Percentiles rank a stretch among this genome's conserved stretches.
These are phyloP conservation scores for Solanum stenotomum DNA, from an alignment of 257 asterid species.

Conservation along the genomic window DNA sequence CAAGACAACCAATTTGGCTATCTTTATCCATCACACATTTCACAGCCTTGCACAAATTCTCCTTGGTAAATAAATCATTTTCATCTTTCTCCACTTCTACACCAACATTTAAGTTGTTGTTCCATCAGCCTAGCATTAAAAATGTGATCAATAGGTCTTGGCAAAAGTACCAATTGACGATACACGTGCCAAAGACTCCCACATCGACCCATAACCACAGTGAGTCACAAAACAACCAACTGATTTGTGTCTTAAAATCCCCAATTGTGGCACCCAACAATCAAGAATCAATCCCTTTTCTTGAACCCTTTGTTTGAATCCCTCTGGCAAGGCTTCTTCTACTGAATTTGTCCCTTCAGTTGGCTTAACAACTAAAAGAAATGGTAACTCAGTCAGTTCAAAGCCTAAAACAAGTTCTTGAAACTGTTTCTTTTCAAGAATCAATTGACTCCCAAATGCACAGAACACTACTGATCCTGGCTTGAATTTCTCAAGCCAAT, in stretches of 20 bases:
- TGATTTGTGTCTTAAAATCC: neutral
- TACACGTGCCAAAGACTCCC: conserved; percentile 5
- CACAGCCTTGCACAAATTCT: conserved; percentile 18
- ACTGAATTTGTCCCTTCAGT: no score
- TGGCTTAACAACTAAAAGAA: no score
- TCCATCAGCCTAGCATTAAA: conserved; percentile 8
- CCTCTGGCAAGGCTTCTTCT: no score
- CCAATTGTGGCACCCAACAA: conserved; percentile 3
- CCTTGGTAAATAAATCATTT: conserved; percentile 26
- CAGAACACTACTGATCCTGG: conserved; percentile 2
- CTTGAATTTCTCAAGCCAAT: conserved; percentile 3
- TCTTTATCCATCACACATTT: conserved; percentile 18
- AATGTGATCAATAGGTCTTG: neutral
- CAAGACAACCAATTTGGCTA: conserved; percentile 12
- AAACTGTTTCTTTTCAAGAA: neutral
- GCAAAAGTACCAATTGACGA: conserved; percentile 5
- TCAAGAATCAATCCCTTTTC: neutral
- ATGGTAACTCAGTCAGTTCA: no score
- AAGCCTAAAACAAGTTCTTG: no score
- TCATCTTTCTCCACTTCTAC: conserved; percentile 12
- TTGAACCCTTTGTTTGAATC: no score
- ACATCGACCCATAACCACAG: conserved; percentile 17
- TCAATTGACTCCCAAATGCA: conserved; percentile 16
- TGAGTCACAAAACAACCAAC: conserved; percentile 10
- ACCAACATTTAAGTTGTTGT: neutral